Evolutionary conservation across 176 grass and related monocot species (phyloP), one percentile per base, ranked within the genome.

Genomic region (Carex parvula): DNA sequence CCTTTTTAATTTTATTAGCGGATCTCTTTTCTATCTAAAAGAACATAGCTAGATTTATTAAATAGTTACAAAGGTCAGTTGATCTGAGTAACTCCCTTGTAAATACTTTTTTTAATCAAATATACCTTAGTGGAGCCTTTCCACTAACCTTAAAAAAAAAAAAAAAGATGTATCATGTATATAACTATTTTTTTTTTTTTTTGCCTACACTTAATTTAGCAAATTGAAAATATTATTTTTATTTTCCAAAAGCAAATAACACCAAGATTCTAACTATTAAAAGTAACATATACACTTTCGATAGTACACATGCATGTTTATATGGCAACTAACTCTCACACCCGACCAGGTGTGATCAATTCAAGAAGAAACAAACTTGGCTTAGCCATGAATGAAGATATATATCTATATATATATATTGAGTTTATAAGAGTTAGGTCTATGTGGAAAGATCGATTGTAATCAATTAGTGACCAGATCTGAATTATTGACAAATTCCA

Each of bases 401-500:
- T 24, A 24, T 24, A 24, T 24, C 22, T 24, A 24, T 24, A 24
- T 24, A 20, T 66, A 41, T 41, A 37, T 37, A 44, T 6, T 48
- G 46, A 48, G 8, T 48, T 44, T 39, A 5, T 48, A 48, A 50
- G 60, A 30, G 46, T 67, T 83, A 44, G 80, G 53, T 54, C 12
- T 75, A 52, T 53, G 70, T 75, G 20, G 44, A 15, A 50, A 75
- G 44, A 52, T 12, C 2, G 24, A 6, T 76, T 53, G 44, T 55
- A 55, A 56, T 77, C 50, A 77, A 77, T 55, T 55, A 77, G 73
- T 77, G 50, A 77, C 5, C 73, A 77, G 73, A 77, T 13, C 32
- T 77, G 73, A 77, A 77, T 56, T 77, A 17, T 77, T 77, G 73
- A 61, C 53, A 64, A 44, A 81, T 81, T 81, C 20, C 21, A 81